Evolutionary conservation across 768 basidiomycete species (phyloP).

Genomic region (Lepiota subincarnata): DNA sequence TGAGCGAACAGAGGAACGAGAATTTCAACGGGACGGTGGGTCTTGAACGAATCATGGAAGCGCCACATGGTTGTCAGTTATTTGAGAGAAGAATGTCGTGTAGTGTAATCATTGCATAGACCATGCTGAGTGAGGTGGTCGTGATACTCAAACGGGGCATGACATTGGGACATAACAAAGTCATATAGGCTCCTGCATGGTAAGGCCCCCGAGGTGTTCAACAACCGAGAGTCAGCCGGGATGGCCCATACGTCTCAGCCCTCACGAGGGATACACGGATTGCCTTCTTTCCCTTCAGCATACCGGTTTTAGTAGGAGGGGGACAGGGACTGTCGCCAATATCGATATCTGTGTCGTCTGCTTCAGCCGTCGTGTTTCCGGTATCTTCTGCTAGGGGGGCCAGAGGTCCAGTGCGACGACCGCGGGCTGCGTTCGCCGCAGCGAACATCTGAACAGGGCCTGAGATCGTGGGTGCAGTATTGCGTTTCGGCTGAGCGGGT

Average conservation of each 20-base stretch:
- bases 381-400: slow-evolving; percentile 65
- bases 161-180: background rate
- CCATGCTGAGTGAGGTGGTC: background rate
- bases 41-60: slow-evolving; percentile 4
- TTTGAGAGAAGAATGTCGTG: background rate
- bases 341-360: slow-evolving; percentile 74
- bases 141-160: background rate
- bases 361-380: slow-evolving; percentile 49
- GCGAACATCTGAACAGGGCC: slow-evolving; percentile 52
- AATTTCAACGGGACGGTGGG: background rate
- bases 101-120: background rate
- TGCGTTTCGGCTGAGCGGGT: slow-evolving; percentile 55
- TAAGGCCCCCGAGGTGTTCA: background rate
- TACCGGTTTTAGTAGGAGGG: slow-evolving; percentile 57
- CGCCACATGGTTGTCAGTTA: background rate
- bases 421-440: slow-evolving; percentile 64
- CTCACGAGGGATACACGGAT: slow-evolving; percentile 46
- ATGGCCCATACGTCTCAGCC: slow-evolving; percentile 68
- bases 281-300: slow-evolving; percentile 56
- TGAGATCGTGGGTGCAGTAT: slow-evolving; percentile 52
- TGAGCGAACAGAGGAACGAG: background rate
- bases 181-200: background rate
- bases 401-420: slow-evolving; percentile 52
- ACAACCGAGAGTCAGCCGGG: slow-evolving; percentile 36
- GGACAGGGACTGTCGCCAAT: slow-evolving; percentile 88